These are phyloP conservation scores for Coemansia umbellata DNA, from an alignment of 192 early-diverging fungal species.

Conservation along the genomic window DNA sequence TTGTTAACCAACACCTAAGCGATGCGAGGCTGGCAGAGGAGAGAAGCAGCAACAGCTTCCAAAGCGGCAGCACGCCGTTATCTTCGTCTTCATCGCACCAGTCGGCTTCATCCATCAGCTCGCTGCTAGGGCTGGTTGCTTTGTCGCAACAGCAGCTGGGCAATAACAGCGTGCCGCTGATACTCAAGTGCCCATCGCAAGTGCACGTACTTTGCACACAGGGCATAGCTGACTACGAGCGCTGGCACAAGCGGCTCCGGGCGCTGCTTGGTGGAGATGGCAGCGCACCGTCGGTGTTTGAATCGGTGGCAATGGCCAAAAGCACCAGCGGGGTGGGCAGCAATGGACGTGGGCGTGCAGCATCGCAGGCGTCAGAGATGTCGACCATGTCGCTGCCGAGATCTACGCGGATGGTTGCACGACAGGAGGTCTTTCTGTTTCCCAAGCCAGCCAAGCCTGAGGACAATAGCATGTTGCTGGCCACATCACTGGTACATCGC, in stretches of 20 bases:
- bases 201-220: slow-evolving; percentile 39
- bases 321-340: neutral
- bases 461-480: neutral
- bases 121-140: neutral
- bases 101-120: neutral
- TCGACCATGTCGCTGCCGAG: neutral
- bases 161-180: slow-evolving; percentile 26
- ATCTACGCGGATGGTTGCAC: neutral
- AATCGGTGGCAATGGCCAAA: neutral
- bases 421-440: neutral
- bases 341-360: neutral
- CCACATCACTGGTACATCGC: slow-evolving; percentile 13
- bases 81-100: neutral
- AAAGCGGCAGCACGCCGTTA: neutral
- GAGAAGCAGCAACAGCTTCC: neutral
- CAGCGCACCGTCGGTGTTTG: neutral
- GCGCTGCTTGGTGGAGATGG: no score
- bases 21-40: neutral
- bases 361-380: neutral
- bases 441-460: neutral
- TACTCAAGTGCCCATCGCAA: slow-evolving; percentile 17
- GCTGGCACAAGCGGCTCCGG: slow-evolving; percentile 25
- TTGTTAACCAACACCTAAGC: slow-evolving; percentile 29
- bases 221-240: slow-evolving; percentile 29
- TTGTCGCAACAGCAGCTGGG: slow-evolving; percentile 19